Evolutionary conservation across 169 alveolate species (phyloP).

Genomic region (Theileria luwenshuni): DNA sequence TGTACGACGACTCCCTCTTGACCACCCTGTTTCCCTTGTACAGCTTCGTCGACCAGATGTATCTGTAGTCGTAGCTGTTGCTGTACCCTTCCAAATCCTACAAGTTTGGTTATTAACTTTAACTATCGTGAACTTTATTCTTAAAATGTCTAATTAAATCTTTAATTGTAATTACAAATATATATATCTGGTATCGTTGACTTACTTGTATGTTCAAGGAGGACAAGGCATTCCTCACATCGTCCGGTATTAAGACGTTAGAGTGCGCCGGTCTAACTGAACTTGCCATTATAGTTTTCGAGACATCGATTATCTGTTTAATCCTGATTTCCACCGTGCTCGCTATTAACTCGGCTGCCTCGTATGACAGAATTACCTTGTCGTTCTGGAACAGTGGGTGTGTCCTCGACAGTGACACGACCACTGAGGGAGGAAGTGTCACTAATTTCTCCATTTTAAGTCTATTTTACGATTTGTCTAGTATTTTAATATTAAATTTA

Average conservation of each 20-base stretch:
- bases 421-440: conserved; percentile 49
- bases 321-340: conserved; percentile 62
- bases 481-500: background rate
- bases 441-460: conserved; percentile 29
- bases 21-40: conserved; percentile 66
- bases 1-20: conserved; percentile 58
- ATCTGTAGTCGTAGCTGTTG: conserved; percentile 61
- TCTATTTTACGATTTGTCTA: conserved; percentile 10
- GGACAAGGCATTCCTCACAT: conserved; percentile 59
- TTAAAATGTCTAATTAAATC: background rate
- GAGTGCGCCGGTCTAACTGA: conserved; percentile 42
- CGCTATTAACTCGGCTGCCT: conserved; percentile 67
- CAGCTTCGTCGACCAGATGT: conserved; percentile 56
- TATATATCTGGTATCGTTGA: background rate
- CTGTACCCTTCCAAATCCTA: conserved; percentile 58
- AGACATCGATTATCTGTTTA: conserved; percentile 57
- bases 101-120: background rate
- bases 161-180: background rate
- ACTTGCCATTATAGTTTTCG: conserved; percentile 45
- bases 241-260: conserved; percentile 32
- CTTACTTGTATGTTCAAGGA: conserved; percentile 47
- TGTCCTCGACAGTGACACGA: conserved; percentile 54
- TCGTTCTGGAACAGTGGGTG: conserved; percentile 65
- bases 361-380: conserved; percentile 42
- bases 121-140: background rate